phyloP scores from a whole-genome alignment of 768 basidiomycete species.

The Infundibulicybe gibba region DNA sequence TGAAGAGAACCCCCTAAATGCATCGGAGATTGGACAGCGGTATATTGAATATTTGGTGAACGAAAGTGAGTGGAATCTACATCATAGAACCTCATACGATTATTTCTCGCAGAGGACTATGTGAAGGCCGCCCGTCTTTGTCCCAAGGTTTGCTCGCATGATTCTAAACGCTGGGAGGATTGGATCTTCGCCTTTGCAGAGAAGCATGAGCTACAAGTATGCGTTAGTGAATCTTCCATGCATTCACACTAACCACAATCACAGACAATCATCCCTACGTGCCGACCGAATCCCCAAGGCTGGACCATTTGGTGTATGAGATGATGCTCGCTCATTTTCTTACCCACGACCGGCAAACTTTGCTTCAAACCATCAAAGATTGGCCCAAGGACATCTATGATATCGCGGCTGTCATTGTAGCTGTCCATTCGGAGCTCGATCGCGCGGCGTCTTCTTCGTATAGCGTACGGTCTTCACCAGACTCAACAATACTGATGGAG shows the following conservation, averaged over 20 bases:
- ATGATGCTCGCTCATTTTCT: conserved; percentile 91
- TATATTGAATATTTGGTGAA: conserved; percentile 85
- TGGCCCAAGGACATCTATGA: conserved; percentile 96
- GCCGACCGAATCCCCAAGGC: conserved; percentile 76
- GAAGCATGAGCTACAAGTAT: conserved; percentile 72
- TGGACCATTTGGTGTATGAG: conserved; percentile 87
- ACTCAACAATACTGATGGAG: conserved; percentile 78
- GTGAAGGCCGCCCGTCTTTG: conserved; percentile 77
- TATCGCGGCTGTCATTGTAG: conserved; percentile 81
- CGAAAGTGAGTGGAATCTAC: conserved; percentile 53
- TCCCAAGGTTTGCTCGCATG: conserved; percentile 81
- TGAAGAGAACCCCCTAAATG: conserved; percentile 40
- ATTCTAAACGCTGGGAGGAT: conserved; percentile 87
- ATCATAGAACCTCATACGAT: background rate
- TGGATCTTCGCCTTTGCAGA: conserved; percentile 93
- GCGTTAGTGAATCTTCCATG: background rate
- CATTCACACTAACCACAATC: conserved; percentile 2
- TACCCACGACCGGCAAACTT: conserved; percentile 72
- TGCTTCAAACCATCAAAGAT: conserved; percentile 73
- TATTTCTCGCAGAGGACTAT: conserved; percentile 40
- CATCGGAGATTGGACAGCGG: conserved; percentile 73
- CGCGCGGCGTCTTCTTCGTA: conserved; percentile 49
- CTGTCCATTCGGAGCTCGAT: conserved; percentile 80
- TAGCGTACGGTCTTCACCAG: conserved; percentile 36
- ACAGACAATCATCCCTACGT: conserved; percentile 84